Conservation (phyloP, 257 asterid genomes). For the Solanum ossicruentum region DNA sequence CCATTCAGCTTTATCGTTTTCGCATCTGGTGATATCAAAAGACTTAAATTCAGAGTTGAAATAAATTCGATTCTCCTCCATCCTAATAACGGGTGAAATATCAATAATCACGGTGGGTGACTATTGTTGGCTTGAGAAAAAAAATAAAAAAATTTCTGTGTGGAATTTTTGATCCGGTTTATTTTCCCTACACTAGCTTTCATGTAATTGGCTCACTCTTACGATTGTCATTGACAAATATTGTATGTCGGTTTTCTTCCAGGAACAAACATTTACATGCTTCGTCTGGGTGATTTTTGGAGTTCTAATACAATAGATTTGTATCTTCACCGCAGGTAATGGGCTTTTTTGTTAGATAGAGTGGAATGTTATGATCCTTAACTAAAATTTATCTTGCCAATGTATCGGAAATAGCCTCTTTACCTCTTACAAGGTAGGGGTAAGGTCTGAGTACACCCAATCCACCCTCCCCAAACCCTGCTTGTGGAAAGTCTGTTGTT, state of each 20-base stretch:
- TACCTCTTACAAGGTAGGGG: background rate
- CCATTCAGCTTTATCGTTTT: too few species aligned
- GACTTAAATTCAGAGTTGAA: too few species aligned
- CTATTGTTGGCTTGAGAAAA: too few species aligned
- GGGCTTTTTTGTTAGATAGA: background rate
- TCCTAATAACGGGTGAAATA: too few species aligned
- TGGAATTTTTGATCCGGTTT: background rate
- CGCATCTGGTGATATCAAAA: too few species aligned
- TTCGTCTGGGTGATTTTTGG: slow-evolving; percentile 85
- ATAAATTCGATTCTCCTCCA: too few species aligned
- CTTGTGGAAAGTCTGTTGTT: background rate
- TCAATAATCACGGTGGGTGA: too few species aligned
- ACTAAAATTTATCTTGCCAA: background rate
- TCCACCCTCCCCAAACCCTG: background rate
- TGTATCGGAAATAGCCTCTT: background rate
- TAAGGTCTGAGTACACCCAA: background rate
- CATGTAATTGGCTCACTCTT: background rate
- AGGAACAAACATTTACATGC: slow-evolving; percentile 78
- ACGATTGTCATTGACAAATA: background rate
- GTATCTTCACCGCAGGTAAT: slow-evolving; percentile 84
- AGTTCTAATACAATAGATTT: slow-evolving; percentile 88
- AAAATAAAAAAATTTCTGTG: background rate
- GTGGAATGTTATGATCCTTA: background rate
- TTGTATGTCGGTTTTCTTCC: slow-evolving; percentile 1
- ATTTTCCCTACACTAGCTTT: background rate